These are phyloP conservation scores for Pseudogymnoascus sp. DNA, from an alignment of 2,329 filamentous ascomycete genomes.

Conservation along the genomic window DNA sequence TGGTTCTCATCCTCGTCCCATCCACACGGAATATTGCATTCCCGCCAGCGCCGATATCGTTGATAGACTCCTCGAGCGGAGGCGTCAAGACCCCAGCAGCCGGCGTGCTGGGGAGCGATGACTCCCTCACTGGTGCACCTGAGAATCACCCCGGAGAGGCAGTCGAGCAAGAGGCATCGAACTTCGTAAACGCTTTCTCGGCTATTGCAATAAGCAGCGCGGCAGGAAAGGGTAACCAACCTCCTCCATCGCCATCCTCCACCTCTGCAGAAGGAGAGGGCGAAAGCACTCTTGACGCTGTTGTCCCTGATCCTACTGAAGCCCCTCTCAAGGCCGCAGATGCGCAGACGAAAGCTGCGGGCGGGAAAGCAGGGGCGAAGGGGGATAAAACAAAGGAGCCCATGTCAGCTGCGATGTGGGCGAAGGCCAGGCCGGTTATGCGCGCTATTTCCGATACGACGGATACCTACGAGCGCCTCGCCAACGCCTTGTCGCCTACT, in stretches of 20 bases:
- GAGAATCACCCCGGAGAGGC: constrained; percentile 79
- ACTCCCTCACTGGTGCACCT: constrained; percentile 71
- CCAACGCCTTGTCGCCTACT: constrained; percentile 55
- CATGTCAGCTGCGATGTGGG: constrained; percentile 69
- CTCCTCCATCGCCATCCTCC: not conserved
- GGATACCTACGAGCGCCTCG: constrained; percentile 57
- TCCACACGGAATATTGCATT: constrained; percentile 57
- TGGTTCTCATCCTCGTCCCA: constrained; percentile 60
- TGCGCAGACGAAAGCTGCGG: constrained; percentile 43
- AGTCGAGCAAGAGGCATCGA: constrained; percentile 73
- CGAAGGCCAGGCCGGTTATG: constrained; percentile 67
- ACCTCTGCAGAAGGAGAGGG: constrained; percentile 32
- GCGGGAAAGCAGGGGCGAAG: constrained; percentile 39
- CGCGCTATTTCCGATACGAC: constrained; percentile 49
- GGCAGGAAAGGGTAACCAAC: constrained; percentile 63
- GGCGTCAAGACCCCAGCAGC: constrained; percentile 70
- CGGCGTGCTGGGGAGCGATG: constrained; percentile 66
- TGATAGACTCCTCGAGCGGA: constrained; percentile 62
- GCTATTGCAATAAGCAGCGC: constrained; percentile 66
- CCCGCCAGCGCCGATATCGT: constrained; percentile 65
- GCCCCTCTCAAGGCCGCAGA: constrained; percentile 46
- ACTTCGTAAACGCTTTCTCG: constrained; percentile 67
- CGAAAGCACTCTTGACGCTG: constrained; percentile 36
- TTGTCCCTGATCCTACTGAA: constrained; percentile 53
- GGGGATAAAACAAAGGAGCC: constrained; percentile 74